Percentiles rank a stretch among this genome's conserved stretches.
Evolutionary conservation across 148 eudicot genomes (phyloP).

Genomic region (Camellia granthamiana): DNA sequence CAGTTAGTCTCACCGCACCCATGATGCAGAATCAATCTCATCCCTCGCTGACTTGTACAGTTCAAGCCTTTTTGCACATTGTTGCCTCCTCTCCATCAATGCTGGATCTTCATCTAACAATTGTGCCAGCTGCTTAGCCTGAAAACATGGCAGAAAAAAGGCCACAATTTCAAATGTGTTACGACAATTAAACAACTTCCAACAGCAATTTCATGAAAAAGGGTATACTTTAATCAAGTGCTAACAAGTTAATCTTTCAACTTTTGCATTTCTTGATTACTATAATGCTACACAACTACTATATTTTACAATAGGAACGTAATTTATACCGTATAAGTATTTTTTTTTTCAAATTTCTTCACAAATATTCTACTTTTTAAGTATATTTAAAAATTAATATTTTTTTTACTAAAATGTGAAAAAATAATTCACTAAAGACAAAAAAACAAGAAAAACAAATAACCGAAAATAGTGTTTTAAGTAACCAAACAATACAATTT

Average conservation of each 20-base stretch:
- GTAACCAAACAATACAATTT: no score
- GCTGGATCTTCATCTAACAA: constrained; percentile 86
- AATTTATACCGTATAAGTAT: no score
- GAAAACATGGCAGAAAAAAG: constrained; percentile 9
- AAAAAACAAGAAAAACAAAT: no score
- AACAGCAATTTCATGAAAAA: background rate
- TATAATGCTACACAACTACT: no score
- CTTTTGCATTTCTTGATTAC: background rate
- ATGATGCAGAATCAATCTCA: constrained; percentile 72
- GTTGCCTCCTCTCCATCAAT: constrained; percentile 63
- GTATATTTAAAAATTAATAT: no score
- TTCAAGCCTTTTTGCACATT: constrained; percentile 68
- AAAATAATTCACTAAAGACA: no score
- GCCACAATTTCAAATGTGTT: background rate
- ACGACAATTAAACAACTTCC: background rate
- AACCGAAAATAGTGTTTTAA: no score
- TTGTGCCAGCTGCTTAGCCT: constrained; percentile 64
- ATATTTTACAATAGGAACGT: no score
- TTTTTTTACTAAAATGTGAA: no score
- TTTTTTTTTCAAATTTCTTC: no score
- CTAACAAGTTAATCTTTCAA: background rate
- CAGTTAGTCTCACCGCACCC: constrained; percentile 36
- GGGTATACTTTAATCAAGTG: background rate
- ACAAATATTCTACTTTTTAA: no score
- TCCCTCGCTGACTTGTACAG: constrained; percentile 77